phyloP scores from a whole-genome alignment of 2,329 filamentous ascomycete species.

The Aureobasidium lini region DNA sequence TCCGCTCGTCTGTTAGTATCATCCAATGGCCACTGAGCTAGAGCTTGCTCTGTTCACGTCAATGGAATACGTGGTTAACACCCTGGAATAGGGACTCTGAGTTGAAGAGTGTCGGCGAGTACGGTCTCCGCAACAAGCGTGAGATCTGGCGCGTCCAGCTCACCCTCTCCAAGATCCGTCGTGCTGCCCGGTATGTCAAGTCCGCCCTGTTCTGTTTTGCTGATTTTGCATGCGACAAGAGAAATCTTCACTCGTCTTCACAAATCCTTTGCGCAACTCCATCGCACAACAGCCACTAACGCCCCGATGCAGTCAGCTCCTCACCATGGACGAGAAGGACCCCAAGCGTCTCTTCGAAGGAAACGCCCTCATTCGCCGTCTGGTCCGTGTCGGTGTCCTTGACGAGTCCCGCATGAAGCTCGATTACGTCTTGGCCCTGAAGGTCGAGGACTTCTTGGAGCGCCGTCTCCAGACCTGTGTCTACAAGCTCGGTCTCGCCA shows the following conservation, averaged over 20 bases:
- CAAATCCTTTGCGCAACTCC: slow-evolving; percentile 14
- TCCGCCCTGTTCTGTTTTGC: neutral
- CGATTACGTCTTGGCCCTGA: slow-evolving; percentile 99
- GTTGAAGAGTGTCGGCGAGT: slow-evolving; percentile 99
- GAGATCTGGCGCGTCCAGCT: slow-evolving; percentile 99
- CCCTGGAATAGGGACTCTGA: slow-evolving; percentile 77
- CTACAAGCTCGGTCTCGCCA: slow-evolving; percentile 99
- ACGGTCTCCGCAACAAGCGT: slow-evolving; percentile 99
- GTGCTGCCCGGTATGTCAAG: slow-evolving; percentile 87
- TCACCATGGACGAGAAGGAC: slow-evolving; percentile 99
- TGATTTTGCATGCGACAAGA: slow-evolving; percentile 8
- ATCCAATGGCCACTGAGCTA: slow-evolving; percentile 83
- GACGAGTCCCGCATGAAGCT: slow-evolving; percentile 99
- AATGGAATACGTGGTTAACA: slow-evolving; percentile 68
- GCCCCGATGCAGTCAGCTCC: slow-evolving; percentile 71
- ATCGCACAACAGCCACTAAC: slow-evolving; percentile 2
- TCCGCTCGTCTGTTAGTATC: slow-evolving; percentile 98
- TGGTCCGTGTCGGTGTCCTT: slow-evolving; percentile 98
- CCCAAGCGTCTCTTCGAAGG: slow-evolving; percentile 99
- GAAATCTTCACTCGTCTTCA: neutral
- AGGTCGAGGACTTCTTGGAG: slow-evolving; percentile 99
- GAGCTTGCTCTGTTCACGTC: slow-evolving; percentile 99
- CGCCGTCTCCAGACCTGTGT: slow-evolving; percentile 99
- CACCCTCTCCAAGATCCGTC: slow-evolving; percentile 99
- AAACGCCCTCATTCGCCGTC: slow-evolving; percentile 99